These are phyloP conservation scores for Xylaria hypoxylon DNA, from an alignment of 2,329 filamentous ascomycete genomes.

Conservation along the genomic window DNA sequence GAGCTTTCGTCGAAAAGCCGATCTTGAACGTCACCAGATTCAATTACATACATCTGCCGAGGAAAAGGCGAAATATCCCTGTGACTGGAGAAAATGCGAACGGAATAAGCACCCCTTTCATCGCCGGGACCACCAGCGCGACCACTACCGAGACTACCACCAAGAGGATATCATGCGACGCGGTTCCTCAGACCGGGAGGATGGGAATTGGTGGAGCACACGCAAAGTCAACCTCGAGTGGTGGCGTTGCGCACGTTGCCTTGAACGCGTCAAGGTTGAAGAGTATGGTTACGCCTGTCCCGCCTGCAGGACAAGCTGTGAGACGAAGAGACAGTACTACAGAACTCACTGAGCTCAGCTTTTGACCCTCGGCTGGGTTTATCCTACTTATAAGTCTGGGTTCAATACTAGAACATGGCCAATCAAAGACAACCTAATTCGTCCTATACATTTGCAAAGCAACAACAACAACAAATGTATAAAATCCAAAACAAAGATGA, in stretches of 20 bases:
- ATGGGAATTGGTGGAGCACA: constrained; percentile 55
- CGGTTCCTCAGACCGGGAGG: constrained; percentile 42
- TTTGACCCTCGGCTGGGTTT: constrained; percentile 6
- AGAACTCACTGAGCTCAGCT: constrained; percentile 22
- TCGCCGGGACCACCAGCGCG: constrained; percentile 67
- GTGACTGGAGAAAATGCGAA: constrained; percentile 64
- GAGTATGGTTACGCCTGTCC: constrained; percentile 59
- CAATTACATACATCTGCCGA: constrained; percentile 60
- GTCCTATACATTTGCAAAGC: background rate
- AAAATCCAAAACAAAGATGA: background rate
- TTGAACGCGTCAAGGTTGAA: constrained; percentile 58
- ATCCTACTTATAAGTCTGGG: constrained; percentile 3
- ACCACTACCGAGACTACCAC: constrained; percentile 68
- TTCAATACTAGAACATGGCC: background rate
- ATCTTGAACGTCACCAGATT: constrained; percentile 65
- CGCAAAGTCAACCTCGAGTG: constrained; percentile 57
- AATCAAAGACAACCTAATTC: background rate
- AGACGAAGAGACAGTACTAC: constrained; percentile 53
- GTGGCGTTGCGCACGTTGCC: constrained; percentile 68
- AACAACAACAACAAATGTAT: background rate
- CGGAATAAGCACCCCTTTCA: constrained; percentile 61
- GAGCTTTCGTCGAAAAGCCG: constrained; percentile 64
- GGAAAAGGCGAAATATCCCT: constrained; percentile 59
- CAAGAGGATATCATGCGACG: constrained; percentile 58
- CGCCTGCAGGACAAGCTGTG: constrained; percentile 60